A percentile compares a stretch with the other conserved stretches of the same genome.
Conservation (phyloP, 805 yeast genomes). For the Candida tibetensis region DNA sequence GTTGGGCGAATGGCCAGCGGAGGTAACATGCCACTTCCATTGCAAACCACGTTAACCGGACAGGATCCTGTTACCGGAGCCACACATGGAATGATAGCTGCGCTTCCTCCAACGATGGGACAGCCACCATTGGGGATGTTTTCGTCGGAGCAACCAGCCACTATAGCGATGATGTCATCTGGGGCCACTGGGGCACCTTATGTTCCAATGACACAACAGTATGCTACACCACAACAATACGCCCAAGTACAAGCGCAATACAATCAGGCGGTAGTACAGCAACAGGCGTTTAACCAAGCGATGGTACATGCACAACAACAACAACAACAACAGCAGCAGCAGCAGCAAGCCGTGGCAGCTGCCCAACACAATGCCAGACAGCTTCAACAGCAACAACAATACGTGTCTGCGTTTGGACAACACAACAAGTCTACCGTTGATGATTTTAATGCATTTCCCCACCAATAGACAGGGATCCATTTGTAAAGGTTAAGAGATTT, state of each 20-base stretch:
- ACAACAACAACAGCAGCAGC: slow-evolving; percentile 20
- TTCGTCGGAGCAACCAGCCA: slow-evolving; percentile 5
- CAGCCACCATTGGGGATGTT: slow-evolving; percentile 9
- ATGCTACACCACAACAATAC: slow-evolving; percentile 8
- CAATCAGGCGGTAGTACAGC: slow-evolving; percentile 20
- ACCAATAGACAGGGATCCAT: not conserved
- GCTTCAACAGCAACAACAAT: slow-evolving; percentile 2
- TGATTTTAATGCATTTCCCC: not conserved
- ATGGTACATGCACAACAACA: slow-evolving; percentile 16
- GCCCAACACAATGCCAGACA: slow-evolving; percentile 11
- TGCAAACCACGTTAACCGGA: slow-evolving; percentile 1
- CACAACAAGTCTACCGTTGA: slow-evolving; percentile 1
- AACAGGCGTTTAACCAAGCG: slow-evolving; percentile 22
- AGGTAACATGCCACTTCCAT: not conserved
- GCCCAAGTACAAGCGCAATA: slow-evolving; percentile 9
- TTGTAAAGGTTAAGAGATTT: no score
- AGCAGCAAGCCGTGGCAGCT: slow-evolving; percentile 9
- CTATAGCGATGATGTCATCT: slow-evolving; percentile 5
- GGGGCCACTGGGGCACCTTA: slow-evolving; percentile 6
- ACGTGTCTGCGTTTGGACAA: slow-evolving; percentile 6
- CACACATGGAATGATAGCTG: slow-evolving; percentile 1
- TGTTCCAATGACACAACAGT: slow-evolving; percentile 8
- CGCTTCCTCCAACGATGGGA: slow-evolving; percentile 1
- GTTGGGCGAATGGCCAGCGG: slow-evolving; percentile 2
- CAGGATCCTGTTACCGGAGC: slow-evolving; percentile 2